phyloP scores from a whole-genome alignment of 306 rosid species.

The Sophora flavescens region DNA sequence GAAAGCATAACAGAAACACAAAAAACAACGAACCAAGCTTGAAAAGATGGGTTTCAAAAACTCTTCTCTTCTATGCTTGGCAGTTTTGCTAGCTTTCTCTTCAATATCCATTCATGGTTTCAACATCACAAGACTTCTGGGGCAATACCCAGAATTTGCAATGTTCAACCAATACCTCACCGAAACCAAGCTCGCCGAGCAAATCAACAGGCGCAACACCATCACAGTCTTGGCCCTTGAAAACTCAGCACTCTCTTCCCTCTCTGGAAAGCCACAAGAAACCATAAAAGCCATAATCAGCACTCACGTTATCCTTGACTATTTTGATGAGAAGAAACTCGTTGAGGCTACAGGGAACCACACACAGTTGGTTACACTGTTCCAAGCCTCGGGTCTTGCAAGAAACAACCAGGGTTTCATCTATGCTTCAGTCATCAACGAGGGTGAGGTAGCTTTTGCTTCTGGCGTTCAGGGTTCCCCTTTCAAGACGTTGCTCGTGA shows the following conservation, averaged over 20 bases:
- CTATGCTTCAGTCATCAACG: conserved; percentile 27
- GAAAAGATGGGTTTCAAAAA: conserved; percentile 54
- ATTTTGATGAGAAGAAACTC: conserved; percentile 55
- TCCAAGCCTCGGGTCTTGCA: conserved; percentile 55
- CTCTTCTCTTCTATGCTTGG: conserved; percentile 51
- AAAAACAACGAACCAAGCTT: no score
- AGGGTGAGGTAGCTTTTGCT: conserved; percentile 61
- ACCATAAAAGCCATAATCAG: conserved; percentile 48
- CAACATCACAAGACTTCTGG: conserved; percentile 56
- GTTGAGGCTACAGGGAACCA: not conserved
- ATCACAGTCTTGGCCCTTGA: conserved; percentile 62
- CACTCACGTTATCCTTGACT: conserved; percentile 52
- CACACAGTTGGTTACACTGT: conserved; percentile 52
- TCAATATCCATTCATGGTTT: conserved; percentile 47
- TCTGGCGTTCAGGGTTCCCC: conserved; percentile 50
- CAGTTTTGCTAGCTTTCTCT: conserved; percentile 44
- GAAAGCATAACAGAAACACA: not conserved
- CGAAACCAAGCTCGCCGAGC: conserved; percentile 59
- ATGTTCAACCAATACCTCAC: conserved; percentile 54
- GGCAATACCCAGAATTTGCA: conserved; percentile 44
- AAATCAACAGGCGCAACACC: conserved; percentile 54
- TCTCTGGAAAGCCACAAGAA: conserved; percentile 52
- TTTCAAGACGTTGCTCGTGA: conserved; percentile 42
- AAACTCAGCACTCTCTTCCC: conserved; percentile 26
- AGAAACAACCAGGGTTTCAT: conserved; percentile 52